Evolutionary conservation across 768 basidiomycete genomes (phyloP), one percentile per base, ranked within the genome.

Genomic region (Podaxis sp.): DNA sequence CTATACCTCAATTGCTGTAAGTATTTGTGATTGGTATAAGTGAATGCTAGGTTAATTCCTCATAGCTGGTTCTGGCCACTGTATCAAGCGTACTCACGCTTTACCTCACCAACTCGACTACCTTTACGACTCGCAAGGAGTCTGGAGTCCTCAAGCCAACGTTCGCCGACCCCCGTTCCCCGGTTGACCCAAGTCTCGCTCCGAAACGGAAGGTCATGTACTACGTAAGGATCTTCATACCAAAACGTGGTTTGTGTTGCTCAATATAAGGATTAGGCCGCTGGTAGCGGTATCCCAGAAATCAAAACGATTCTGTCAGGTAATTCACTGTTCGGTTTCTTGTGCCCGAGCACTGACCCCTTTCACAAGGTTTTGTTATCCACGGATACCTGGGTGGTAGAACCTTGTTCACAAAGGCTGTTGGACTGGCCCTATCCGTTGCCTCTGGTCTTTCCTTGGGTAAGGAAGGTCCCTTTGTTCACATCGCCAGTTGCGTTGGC

Each of bases 251-350:
- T 56, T 51, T 17, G 48, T 9, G 55, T 56, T 64, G 12, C 70
- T 64, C 60, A 52, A 57, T 44, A 57, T 33, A 51, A 38, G 9
- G 44, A 33, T 0, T 68, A 92, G 90, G 94, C 97, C 9, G 94
- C 95, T 19, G 97, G 97, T 19, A 93, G 90, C 70, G 97, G 97
- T 53, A 96, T 99, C 61, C 95, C 96, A 0, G 96, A 99, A 74
- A 90, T 99, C 72, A 99, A 99, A 74, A 93, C 92, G 0, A 95
- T 96, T 61, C 81, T 96, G 49, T 93, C 91, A 55, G 94, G 92
- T 87, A 67, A 48, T 76, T 62, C n/a, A 24, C 1, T 48, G 8
- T 40, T 36, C 38, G 26, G 52, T 13, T 15, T 40, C 38, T 7
- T 26, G 3, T 57, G 13, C 11, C 12, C 55, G 59, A 44, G 57